Conservation (phyloP, 148 eudicot species). For the Amaranthus palmeri region DNA sequence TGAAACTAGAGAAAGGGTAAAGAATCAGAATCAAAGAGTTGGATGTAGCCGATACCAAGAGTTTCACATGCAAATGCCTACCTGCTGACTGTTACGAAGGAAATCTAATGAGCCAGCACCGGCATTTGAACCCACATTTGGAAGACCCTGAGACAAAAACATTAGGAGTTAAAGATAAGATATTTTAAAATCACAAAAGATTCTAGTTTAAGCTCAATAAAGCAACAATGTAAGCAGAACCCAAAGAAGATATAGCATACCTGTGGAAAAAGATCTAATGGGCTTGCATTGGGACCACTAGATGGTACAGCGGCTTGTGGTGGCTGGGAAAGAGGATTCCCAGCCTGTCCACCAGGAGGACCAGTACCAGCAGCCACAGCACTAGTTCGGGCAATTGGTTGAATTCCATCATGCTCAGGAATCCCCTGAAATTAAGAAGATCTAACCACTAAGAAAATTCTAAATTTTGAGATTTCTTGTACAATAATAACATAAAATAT, state of each 20-base stretch:
- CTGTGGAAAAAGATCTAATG: slow-evolving; percentile 89
- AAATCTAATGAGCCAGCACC: slow-evolving; percentile 71
- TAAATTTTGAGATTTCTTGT: background rate
- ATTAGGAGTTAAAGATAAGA: background rate
- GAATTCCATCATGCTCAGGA: slow-evolving; percentile 66
- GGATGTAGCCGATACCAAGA: background rate
- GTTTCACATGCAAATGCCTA: slow-evolving; percentile 12
- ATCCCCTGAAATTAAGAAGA: slow-evolving; percentile 50
- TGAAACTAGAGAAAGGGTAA: slow-evolving; percentile 45
- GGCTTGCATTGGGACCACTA: slow-evolving; percentile 77
- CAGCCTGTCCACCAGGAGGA: slow-evolving; percentile 38
- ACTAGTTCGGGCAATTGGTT: slow-evolving; percentile 50
- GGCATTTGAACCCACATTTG: slow-evolving; percentile 75
- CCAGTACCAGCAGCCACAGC: slow-evolving; percentile 17
- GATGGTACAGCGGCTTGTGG: slow-evolving; percentile 57
- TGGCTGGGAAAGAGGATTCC: slow-evolving; percentile 44
- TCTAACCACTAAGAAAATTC: background rate
- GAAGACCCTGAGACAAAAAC: slow-evolving; percentile 56
- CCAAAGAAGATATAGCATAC: slow-evolving; percentile 24
- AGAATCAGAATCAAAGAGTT: background rate
- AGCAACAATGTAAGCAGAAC: background rate
- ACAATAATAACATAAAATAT: background rate
- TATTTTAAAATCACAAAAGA: too few species aligned
- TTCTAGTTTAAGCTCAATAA: background rate
- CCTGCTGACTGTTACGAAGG: slow-evolving; percentile 84